These are phyloP conservation scores for Linanthus parryae DNA, from an alignment of 148 eudicot genomes.

Conservation along the genomic window DNA sequence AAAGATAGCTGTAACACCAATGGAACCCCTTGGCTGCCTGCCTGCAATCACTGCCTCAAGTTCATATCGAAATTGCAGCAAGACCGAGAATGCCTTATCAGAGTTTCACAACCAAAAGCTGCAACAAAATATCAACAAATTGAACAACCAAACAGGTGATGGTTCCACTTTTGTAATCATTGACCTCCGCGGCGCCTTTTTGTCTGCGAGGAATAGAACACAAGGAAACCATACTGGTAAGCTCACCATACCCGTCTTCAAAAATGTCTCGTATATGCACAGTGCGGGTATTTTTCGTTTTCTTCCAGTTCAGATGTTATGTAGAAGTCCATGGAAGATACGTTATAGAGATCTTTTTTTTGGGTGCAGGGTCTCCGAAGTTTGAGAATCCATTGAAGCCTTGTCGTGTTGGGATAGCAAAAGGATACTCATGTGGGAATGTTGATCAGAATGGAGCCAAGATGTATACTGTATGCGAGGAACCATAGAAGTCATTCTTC, in stretches of 20 bases:
- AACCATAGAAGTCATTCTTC: slow-evolving; percentile 34
- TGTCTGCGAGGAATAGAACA: slow-evolving; percentile 19
- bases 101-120: slow-evolving; percentile 36
- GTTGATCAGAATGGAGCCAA: slow-evolving; percentile 16
- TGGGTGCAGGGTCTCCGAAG: slow-evolving; percentile 9
- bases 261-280: background rate
- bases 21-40: slow-evolving; percentile 55
- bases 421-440: slow-evolving; percentile 41
- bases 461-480: slow-evolving; percentile 36
- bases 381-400: slow-evolving; percentile 26
- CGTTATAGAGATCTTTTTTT: no score
- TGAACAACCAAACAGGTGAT: slow-evolving; percentile 22
- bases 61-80: slow-evolving; percentile 34
- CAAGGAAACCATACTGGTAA: slow-evolving; percentile 21
- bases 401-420: slow-evolving; percentile 40
- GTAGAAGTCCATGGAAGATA: background rate
- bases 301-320: background rate
- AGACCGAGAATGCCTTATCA: slow-evolving; percentile 23
- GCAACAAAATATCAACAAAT: slow-evolving; percentile 12
- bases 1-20: slow-evolving; percentile 34
- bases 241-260: no score
- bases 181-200: slow-evolving; percentile 51
- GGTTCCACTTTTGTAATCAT: slow-evolving; percentile 23
- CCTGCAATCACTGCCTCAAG: slow-evolving; percentile 27
- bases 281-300: background rate